Conservation (phyloP, 805 yeast species). For the Barnettozyma populi region DNA sequence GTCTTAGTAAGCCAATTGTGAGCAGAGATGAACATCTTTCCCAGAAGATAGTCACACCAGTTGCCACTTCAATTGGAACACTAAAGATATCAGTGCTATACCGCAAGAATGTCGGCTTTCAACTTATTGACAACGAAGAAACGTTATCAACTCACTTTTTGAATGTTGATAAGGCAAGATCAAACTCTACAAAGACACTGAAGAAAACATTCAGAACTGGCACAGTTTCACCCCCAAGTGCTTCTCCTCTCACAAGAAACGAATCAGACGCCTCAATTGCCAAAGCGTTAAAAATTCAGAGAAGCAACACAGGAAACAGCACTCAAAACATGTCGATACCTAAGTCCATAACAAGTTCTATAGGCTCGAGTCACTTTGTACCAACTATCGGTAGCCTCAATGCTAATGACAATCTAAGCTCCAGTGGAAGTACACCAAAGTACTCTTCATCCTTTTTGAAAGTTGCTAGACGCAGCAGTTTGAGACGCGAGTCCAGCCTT, state of each 20-base stretch:
- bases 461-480: constrained; percentile 47
- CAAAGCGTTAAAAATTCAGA: constrained; percentile 35
- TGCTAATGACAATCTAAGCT: constrained; percentile 24
- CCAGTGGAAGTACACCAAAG: constrained; percentile 46
- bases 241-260: constrained; percentile 32
- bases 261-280: constrained; percentile 41
- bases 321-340: constrained; percentile 23
- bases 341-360: constrained; percentile 23
- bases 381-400: constrained; percentile 17
- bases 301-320: constrained; percentile 28
- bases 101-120: constrained; percentile 64
- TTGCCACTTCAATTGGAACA: constrained; percentile 71
- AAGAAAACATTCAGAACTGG: constrained; percentile 31
- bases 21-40: constrained; percentile 42
- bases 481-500: constrained; percentile 29
- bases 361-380: constrained; percentile 18
- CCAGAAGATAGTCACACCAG: constrained; percentile 61
- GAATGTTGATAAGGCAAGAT: constrained; percentile 34
- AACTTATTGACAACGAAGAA: constrained; percentile 61
- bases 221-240: constrained; percentile 27
- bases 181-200: constrained; percentile 10
- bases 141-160: constrained; percentile 53
- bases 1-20: constrained; percentile 65
- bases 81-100: constrained; percentile 74
- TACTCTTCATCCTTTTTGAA: constrained; percentile 72